Evolutionary conservation across 2,329 filamentous ascomycete genomes (phyloP).

Genomic region (Colletotrichum spinosum): DNA sequence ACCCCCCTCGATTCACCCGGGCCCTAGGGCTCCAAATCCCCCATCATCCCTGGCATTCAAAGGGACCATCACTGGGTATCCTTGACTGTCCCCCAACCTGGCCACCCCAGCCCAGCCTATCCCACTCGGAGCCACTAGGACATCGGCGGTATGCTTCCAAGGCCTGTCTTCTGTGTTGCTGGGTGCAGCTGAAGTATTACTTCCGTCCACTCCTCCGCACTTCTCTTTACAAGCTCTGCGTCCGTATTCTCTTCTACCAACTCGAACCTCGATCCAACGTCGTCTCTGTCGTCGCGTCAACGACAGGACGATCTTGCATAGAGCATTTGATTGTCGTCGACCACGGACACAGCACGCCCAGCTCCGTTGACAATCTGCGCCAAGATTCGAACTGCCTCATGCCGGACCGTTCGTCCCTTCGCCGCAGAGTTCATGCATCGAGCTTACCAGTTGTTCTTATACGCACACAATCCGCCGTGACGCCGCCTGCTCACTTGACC

Average conservation of each 20-base stretch:
- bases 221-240: slow-evolving; percentile 1
- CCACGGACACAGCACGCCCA: slow-evolving; percentile 18
- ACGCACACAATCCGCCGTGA: slow-evolving; percentile 41
- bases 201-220: slow-evolving; percentile 34
- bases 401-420: slow-evolving; percentile 37
- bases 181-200: slow-evolving; percentile 37
- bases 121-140: slow-evolving; percentile 23
- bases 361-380: slow-evolving; percentile 3
- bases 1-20: slow-evolving; percentile 23
- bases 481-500: slow-evolving; percentile 39
- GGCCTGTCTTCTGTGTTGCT: slow-evolving; percentile 28
- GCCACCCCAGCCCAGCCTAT: slow-evolving; percentile 30
- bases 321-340: slow-evolving; percentile 5
- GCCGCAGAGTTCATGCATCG: slow-evolving; percentile 45
- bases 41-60: slow-evolving; percentile 28
- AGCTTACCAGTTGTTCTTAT: slow-evolving; percentile 40
- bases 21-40: slow-evolving; percentile 28
- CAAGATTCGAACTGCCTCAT: slow-evolving; percentile 28
- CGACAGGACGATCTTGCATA: slow-evolving; percentile 7
- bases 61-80: slow-evolving; percentile 31
- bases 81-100: slow-evolving; percentile 34
- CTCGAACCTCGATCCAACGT: slow-evolving; percentile 10
- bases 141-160: slow-evolving; percentile 32
- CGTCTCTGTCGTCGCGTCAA: slow-evolving; percentile 4
- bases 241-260: slow-evolving; percentile 18